A percentile compares a stretch with the other conserved stretches of the same genome.
Evolutionary conservation across 2,329 filamentous ascomycete species (phyloP).

Genomic region (Trichoderma sp.): DNA sequence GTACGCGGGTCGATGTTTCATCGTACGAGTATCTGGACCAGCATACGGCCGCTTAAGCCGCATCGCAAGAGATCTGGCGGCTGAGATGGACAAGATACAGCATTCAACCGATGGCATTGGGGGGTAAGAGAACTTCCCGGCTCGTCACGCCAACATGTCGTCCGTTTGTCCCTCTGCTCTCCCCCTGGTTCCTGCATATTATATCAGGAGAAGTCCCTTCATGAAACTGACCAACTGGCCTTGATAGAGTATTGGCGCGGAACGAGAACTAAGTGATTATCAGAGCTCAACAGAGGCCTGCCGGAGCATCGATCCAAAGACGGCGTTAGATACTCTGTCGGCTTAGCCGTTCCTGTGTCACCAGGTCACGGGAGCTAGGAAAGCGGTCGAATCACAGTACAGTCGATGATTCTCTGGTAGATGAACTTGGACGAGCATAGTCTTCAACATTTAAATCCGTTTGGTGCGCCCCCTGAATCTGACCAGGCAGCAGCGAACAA

Average conservation of each 20-base stretch:
- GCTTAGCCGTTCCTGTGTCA: slow-evolving; percentile 8
- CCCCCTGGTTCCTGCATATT: background rate
- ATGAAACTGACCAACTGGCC: too few relatives aligned
- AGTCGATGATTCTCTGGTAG: background rate
- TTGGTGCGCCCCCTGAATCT: background rate
- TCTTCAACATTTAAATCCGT: background rate
- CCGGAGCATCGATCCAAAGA: background rate
- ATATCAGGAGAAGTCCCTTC: background rate
- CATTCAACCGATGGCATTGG: background rate
- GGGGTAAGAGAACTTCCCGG: background rate
- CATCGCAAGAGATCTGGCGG: slow-evolving; percentile 10
- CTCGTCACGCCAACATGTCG: background rate
- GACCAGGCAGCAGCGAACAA: background rate
- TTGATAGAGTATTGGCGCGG: background rate
- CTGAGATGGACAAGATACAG: background rate
- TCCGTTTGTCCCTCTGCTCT: background rate
- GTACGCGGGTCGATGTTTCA: slow-evolving; percentile 28
- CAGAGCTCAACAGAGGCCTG: background rate
- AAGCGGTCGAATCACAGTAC: slow-evolving; percentile 1
- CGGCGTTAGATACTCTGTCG: slow-evolving; percentile 2
- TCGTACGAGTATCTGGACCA: slow-evolving; percentile 20
- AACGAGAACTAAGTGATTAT: background rate
- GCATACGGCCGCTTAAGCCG: slow-evolving; percentile 8
- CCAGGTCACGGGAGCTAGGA: slow-evolving; percentile 13
- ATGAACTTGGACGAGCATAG: background rate